These are phyloP conservation scores for Scolecobasidium constrictum DNA, from an alignment of 2,329 filamentous ascomycete species.

Conservation along the genomic window DNA sequence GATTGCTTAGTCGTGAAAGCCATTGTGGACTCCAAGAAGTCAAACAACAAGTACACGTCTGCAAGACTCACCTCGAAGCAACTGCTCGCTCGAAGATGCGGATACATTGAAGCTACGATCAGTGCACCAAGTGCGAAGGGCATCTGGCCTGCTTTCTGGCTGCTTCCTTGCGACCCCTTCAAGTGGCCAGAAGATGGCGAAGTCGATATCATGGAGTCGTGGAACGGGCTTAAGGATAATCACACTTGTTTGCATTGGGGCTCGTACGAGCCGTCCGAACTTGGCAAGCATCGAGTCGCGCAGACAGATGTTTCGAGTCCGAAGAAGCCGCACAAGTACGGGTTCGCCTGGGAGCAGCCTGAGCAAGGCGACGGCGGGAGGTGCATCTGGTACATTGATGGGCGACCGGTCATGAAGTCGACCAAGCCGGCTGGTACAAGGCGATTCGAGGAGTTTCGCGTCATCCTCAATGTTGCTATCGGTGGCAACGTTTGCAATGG, in stretches of 20 bases:
- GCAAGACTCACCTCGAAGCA: constrained; percentile 44
- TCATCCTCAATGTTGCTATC: constrained; percentile 52
- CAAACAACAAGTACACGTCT: constrained; percentile 39
- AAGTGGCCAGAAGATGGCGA: constrained; percentile 49
- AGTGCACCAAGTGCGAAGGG: constrained; percentile 43
- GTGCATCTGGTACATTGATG: constrained; percentile 51
- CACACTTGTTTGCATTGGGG: constrained; percentile 51
- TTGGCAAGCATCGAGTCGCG: constrained; percentile 45
- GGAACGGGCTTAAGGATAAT: constrained; percentile 47
- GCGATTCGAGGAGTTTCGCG: constrained; percentile 43
- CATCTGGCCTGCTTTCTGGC: constrained; percentile 54
- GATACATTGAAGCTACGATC: constrained; percentile 42
- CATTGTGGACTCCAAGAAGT: constrained; percentile 25
- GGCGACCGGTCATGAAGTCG: constrained; percentile 45
- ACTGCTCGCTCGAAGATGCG: constrained; percentile 39
- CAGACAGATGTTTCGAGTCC: constrained; percentile 41
- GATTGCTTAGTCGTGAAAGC: constrained; percentile 43
- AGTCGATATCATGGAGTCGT: constrained; percentile 50
- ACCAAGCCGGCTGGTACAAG: constrained; percentile 41
- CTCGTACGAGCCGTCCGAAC: constrained; percentile 41
- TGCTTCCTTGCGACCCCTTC: constrained; percentile 47
- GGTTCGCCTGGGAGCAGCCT: constrained; percentile 46
- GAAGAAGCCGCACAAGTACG: constrained; percentile 38
- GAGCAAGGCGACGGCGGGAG: constrained; percentile 32
- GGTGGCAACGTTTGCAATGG: constrained; percentile 48